Percentiles rank a stretch among this genome's conserved stretches.
These are phyloP conservation scores for Phyllosticta citriasiana DNA, from an alignment of 2,329 filamentous ascomycete species.

Conservation along the genomic window DNA sequence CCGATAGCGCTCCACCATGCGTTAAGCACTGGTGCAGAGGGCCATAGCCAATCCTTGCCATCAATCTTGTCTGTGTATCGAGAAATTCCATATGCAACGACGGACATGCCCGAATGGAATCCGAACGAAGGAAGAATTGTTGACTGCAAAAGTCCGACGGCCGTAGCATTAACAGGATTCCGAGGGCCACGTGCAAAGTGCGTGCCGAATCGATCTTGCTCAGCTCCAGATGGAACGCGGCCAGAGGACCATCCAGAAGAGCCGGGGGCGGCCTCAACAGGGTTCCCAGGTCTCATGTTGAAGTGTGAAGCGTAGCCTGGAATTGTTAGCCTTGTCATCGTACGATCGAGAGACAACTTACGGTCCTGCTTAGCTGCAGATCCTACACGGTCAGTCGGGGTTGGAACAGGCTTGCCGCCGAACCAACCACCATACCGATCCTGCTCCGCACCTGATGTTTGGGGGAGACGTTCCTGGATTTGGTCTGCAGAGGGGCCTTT, in stretches of 20 bases:
- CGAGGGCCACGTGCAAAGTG: constrained; percentile 3
- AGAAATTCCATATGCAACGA: constrained; percentile 43
- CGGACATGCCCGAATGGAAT: constrained; percentile 42
- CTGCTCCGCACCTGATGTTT: constrained; percentile 1
- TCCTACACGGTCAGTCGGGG: too few relatives aligned
- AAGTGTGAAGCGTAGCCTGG: constrained; percentile 4
- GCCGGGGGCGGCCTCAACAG: not conserved
- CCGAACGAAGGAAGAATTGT: constrained; percentile 46
- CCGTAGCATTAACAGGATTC: constrained; percentile 9
- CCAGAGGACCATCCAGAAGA: not conserved
- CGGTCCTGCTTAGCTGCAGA: constrained; percentile 4
- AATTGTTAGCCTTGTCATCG: not conserved
- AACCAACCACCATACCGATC: constrained; percentile 5
- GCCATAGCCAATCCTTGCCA: constrained; percentile 53
- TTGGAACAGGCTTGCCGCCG: not conserved
- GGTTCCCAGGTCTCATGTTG: constrained; percentile 1
- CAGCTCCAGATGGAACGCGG: constrained; percentile 3
- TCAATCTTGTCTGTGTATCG: constrained; percentile 46
- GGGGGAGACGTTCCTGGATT: not conserved
- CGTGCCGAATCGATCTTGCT: constrained; percentile 8
- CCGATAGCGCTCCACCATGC: constrained; percentile 53
- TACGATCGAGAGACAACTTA: not conserved
- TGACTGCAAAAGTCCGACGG: constrained; percentile 43
- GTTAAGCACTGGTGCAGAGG: constrained; percentile 44
- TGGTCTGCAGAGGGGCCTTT: not conserved